Evolutionary conservation across 345 rosid species (phyloP).

Genomic region (Lumnitzera littorea): DNA sequence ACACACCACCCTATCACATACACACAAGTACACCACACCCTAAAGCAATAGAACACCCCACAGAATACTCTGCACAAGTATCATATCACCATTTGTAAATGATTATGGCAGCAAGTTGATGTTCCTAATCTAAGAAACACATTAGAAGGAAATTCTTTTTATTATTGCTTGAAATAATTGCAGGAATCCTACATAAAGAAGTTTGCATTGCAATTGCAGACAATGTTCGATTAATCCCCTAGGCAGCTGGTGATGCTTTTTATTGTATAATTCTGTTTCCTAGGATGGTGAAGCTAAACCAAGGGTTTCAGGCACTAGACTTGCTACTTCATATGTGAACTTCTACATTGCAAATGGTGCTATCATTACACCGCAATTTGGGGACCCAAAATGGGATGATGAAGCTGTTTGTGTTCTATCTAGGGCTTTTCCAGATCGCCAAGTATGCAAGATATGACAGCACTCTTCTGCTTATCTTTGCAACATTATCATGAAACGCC

Average conservation of each 20-base stretch:
- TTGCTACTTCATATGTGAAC: conserved; percentile 78
- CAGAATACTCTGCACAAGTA: too few species aligned
- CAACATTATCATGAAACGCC: background rate
- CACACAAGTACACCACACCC: too few species aligned
- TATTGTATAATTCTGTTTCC: background rate
- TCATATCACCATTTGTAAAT: too few species aligned
- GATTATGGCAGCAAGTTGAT: too few species aligned
- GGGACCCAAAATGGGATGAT: conserved; percentile 68
- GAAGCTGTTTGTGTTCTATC: conserved; percentile 77
- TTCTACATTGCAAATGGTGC: conserved; percentile 79
- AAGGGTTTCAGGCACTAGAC: conserved; percentile 64
- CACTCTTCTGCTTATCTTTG: background rate
- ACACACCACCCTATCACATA: too few species aligned
- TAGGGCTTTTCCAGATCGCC: conserved; percentile 51
- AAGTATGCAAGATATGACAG: conserved; percentile 27
- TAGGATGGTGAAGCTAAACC: conserved; percentile 63
- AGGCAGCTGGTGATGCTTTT: background rate
- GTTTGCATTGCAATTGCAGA: background rate
- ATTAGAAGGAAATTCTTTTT: too few species aligned
- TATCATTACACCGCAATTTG: conserved; percentile 67
- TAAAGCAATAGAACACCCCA: too few species aligned
- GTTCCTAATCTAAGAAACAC: too few species aligned
- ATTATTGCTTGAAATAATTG: too few species aligned
- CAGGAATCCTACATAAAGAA: too few species aligned
- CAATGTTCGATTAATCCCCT: background rate